phyloP scores from a whole-genome alignment of 352 stramenopile genomes.

The Phytophthora megakarya region DNA sequence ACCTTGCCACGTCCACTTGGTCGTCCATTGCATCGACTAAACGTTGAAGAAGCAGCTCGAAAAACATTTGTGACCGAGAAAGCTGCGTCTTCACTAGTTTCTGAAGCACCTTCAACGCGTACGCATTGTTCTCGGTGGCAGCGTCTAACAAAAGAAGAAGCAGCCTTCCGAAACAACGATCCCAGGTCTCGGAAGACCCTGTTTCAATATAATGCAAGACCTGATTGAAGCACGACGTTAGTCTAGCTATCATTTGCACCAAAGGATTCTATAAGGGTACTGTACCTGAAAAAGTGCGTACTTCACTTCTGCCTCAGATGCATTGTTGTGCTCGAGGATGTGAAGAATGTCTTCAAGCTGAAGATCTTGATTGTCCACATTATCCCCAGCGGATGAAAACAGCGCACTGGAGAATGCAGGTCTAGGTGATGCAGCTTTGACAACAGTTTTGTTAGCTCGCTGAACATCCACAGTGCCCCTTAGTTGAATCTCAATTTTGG shows the following conservation, averaged over 20 bases:
- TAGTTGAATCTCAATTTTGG: neutral
- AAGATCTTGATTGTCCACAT: slow-evolving; percentile 13
- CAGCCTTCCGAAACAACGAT: slow-evolving; percentile 48
- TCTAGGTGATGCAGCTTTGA: neutral
- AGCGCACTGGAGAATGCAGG: slow-evolving; percentile 12
- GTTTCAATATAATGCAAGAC: slow-evolving; percentile 37
- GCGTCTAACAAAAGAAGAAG: slow-evolving; percentile 52
- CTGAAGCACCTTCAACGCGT: slow-evolving; percentile 61
- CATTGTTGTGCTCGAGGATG: slow-evolving; percentile 56
- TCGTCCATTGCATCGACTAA: slow-evolving; percentile 54
- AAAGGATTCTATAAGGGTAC: neutral
- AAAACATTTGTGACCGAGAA: slow-evolving; percentile 51
- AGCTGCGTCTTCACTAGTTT: slow-evolving; percentile 48
- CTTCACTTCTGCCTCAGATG: slow-evolving; percentile 41
- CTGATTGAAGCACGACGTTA: slow-evolving; percentile 29
- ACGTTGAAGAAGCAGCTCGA: slow-evolving; percentile 61
- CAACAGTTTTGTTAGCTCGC: neutral
- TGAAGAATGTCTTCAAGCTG: slow-evolving; percentile 53
- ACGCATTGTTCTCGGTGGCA: slow-evolving; percentile 49
- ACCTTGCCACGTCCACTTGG: slow-evolving; percentile 48
- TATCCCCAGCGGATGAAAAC: slow-evolving; percentile 5
- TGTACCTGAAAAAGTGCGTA: slow-evolving; percentile 56
- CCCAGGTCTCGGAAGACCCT: slow-evolving; percentile 39
- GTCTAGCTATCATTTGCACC: neutral
- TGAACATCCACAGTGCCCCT: neutral